Base-by-base conservation (phyloP, 2,329 filamentous ascomycete species). In the Tolypocladium album region DNA sequence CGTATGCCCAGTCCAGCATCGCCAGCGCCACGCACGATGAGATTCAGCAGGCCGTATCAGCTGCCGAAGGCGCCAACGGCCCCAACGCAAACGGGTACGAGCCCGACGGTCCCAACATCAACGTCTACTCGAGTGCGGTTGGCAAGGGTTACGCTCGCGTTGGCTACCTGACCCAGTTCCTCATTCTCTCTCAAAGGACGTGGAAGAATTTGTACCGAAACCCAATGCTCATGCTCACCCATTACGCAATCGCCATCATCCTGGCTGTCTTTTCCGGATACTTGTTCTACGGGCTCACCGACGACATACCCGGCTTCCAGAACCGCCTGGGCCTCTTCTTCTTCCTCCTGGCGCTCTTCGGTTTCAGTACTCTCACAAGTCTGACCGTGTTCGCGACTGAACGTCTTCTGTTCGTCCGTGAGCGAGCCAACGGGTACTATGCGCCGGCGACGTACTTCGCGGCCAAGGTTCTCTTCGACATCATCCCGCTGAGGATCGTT, bases 171-270 rank as follows among this genome's bases (percentile, higher is more conserved):
- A 82, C 88, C 52, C 94, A 99, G 73, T 97, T 99, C 74, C 70
- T 87, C 59, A 97, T 99, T 66, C 79, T 99, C 15, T 96, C 93
- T 0, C 83, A 87, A 67, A 86, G 94, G 55, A 99, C 94, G 0
- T 99, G 93, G 93, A 92, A 89, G 70, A 99, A 99, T 70, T 81
- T 99, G 8, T 97, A 99, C 78, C 87, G 94, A 60, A 97, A 99
- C 72, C 94, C 94, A 1, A 92, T 97, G 84, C 79, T 99, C 61
- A 99, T 99, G 94, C 83, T 99, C 61, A 97, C 92, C 0, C 94
- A 99, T 75, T 99, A 97, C 71, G 94, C 94, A 43, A 97, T 97
- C 66, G 92, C 94, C 9, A 97, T 99, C 62, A 77, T 97, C 0
- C 83, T 99, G 7, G 94, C 92, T 1, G 93, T 97, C 6, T 88